Evolutionary conservation across 2,329 filamentous ascomycete genomes (phyloP).

Genomic region (Didymosphaeria variabile): DNA sequence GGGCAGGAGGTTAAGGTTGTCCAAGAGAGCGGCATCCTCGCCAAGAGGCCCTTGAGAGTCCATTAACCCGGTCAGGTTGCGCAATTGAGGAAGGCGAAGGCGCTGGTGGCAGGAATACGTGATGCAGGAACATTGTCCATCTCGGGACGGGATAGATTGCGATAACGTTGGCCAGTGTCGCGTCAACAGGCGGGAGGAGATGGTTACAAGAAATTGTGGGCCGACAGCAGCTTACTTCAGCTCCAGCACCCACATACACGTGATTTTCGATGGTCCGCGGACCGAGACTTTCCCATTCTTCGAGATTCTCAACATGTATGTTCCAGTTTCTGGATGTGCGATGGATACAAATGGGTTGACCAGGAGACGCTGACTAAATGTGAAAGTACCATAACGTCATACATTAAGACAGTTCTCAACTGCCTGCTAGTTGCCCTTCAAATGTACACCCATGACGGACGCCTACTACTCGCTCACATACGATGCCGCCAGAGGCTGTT

Average conservation of each 20-base stretch:
- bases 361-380: too few relatives aligned
- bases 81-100: conserved; percentile 21
- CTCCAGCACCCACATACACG: background rate
- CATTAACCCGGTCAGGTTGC: conserved; percentile 42
- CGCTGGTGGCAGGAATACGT: background rate
- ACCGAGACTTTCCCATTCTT: too few relatives aligned
- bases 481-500: too few relatives aligned
- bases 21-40: conserved; percentile 38
- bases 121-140: conserved; percentile 1
- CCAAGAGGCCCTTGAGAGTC: conserved; percentile 34
- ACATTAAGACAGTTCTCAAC: too few relatives aligned
- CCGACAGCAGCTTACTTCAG: background rate
- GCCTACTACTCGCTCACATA: too few relatives aligned
- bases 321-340: too few relatives aligned
- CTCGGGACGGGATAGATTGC: conserved; percentile 5
- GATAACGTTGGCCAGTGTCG: conserved; percentile 1
- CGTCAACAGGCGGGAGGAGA: background rate
- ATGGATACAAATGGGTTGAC: too few relatives aligned
- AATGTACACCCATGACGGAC: too few relatives aligned
- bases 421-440: too few relatives aligned
- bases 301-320: too few relatives aligned
- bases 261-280: background rate
- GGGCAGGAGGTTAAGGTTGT: conserved; percentile 41
- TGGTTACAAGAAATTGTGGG: background rate
- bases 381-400: too few relatives aligned